Evolutionary conservation across 139 green algal species (phyloP).

Genomic region (Protoeuglena noctilucae): DNA sequence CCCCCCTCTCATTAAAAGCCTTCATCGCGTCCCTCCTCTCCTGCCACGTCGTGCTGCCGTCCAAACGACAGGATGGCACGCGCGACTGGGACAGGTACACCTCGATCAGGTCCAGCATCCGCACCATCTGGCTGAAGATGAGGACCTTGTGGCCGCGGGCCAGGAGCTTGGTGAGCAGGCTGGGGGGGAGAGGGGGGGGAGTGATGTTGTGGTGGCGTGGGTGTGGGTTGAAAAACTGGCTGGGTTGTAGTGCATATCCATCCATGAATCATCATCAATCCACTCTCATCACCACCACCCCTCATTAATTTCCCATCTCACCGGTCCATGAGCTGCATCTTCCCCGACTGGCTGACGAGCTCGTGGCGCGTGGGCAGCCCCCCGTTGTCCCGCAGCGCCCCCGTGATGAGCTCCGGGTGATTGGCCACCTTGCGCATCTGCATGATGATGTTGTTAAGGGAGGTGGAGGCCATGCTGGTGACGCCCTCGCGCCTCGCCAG

Average conservation of each 20-base stretch:
- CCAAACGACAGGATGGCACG: constrained; percentile 65
- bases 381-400: constrained; percentile 13
- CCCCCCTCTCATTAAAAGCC: constrained; percentile 65
- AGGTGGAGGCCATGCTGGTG: constrained; percentile 10
- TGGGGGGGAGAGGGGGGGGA: not conserved
- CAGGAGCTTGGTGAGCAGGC: not conserved
- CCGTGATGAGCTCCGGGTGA: constrained; percentile 91
- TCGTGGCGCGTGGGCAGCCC: constrained; percentile 25
- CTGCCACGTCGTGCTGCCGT: constrained; percentile 60
- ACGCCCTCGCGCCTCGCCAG: not conserved
- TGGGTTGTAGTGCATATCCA: no score
- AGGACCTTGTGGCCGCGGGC: constrained; percentile 23
- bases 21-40: constrained; percentile 32
- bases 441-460: constrained; percentile 92
- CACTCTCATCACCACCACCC: no score
- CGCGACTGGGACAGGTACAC: constrained; percentile 76
- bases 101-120: constrained; percentile 91
- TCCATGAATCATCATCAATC: no score
- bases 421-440: constrained; percentile 96
- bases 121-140: constrained; percentile 98
- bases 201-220: not conserved
- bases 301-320: no score
- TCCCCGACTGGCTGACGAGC: constrained; percentile 77
- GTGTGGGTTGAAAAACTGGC: no score
- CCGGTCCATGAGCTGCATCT: constrained; percentile 81